Base-by-base conservation (phyloP, 345 rosid species). In the Gynandropsis gynandra region DNA sequence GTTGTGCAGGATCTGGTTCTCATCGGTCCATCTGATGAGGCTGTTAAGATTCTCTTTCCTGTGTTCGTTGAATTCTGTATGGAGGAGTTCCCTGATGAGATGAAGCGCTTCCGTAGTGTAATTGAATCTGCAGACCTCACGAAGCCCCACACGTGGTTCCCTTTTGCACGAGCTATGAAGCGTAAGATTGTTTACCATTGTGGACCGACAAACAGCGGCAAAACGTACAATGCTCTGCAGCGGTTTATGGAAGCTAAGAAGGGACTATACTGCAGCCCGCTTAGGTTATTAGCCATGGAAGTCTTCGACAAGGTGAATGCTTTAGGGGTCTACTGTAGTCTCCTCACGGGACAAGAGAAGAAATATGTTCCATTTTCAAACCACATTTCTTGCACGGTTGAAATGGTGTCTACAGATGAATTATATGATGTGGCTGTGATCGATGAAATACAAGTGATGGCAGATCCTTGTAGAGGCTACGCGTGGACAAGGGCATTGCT, bases 151-250 rank as follows among this genome's bases (percentile, higher is more conserved):
- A 78, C 89, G 13, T 87, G 97, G 96, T 89, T 86, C 63, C 97
- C 95, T 46, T 89, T 83, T 66, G 90, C 96, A 18, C 70, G 95
- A 21, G 95, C 82, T 8, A 90, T 90, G 95, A 90, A 81, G 66
- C 85, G 96, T 6, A 89, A 75, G 68, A 74, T 89, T 27, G 42
- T 89, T 29, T 90, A 90, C 61, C 98, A 90, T 59, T 83, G 96
- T 74, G 98, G 98, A 49, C 98, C 96, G 3, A 90, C 98, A 20
- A 90, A 90, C 33, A 90, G 96, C 61, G 96, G 98, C n/a, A 90
- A 90, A 65, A 90, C 98, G 16, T 90, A 80, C 56, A 83, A 83
- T 66, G 96, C 96, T 37, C 55, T 89, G 76, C 96, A 89, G 45
- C 60, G 77, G 47, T 89, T 76, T 75, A 86, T 83, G 95, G 96